Evolutionary conservation across 140 eudicot species (phyloP).

Genomic region (Flaveria floridana): DNA sequence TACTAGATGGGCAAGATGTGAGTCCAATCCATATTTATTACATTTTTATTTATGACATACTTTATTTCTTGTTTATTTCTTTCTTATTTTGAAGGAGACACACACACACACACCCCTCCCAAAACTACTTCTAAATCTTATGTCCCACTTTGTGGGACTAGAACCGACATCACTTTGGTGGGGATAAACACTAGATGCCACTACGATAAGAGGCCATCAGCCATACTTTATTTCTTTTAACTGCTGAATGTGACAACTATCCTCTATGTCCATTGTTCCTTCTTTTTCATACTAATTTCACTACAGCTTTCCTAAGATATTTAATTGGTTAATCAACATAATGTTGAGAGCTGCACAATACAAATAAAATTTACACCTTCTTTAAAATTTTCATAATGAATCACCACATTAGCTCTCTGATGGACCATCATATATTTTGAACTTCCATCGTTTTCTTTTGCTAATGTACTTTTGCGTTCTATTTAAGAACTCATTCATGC

Average conservation of each 20-base stretch:
- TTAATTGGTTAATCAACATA: neutral
- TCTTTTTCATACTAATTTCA: neutral
- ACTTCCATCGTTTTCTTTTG: conserved; percentile 2
- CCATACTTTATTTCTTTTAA: neutral
- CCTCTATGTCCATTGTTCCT: conserved; percentile 11
- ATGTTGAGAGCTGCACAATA: neutral
- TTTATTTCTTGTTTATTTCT: neutral
- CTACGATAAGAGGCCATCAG: too few relatives aligned
- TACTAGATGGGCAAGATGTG: neutral
- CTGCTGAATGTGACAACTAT: neutral
- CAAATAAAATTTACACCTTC: neutral
- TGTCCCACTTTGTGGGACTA: too few relatives aligned
- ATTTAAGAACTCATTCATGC: neutral
- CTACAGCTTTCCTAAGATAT: neutral
- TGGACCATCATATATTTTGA: neutral
- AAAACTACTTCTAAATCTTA: too few relatives aligned
- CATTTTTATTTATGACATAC: neutral
- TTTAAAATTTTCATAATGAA: neutral
- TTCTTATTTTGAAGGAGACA: too few relatives aligned
- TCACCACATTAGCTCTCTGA: neutral
- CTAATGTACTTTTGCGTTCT: neutral
- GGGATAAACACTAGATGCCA: too few relatives aligned
- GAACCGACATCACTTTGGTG: too few relatives aligned
- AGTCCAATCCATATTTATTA: neutral
- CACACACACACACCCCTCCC: too few relatives aligned